These are phyloP conservation scores for Botrytis galanthina DNA, from an alignment of 2,329 filamentous ascomycete species.

Conservation along the genomic window DNA sequence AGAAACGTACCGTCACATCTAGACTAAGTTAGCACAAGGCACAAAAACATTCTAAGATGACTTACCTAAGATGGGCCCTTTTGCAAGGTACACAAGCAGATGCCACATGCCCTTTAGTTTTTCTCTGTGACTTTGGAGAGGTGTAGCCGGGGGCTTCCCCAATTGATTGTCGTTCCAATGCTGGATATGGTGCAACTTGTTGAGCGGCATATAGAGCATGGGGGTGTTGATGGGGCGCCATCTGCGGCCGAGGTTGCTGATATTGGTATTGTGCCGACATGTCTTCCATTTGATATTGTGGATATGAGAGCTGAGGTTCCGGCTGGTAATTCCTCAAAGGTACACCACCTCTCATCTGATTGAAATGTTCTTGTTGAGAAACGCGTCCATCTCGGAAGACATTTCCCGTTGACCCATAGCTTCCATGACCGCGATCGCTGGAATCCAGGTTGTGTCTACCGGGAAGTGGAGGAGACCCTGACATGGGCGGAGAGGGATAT, in stretches of 20 bases:
- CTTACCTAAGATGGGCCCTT: conserved; percentile 70
- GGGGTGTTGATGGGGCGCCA: conserved; percentile 30
- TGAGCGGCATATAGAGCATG: conserved; percentile 30
- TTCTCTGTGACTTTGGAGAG: conserved; percentile 61
- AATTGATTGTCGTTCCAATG: conserved; percentile 38
- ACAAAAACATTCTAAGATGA: conserved; percentile 19
- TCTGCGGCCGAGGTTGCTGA: conserved; percentile 26
- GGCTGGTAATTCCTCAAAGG: conserved; percentile 42
- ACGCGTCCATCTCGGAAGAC: conserved; percentile 46
- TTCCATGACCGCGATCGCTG: conserved; percentile 53
- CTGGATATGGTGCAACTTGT: conserved; percentile 29
- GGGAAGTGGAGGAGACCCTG: conserved; percentile 63
- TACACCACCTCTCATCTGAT: conserved; percentile 30
- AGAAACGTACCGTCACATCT: conserved; percentile 63
- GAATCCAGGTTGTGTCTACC: conserved; percentile 57
- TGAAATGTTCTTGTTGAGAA: conserved; percentile 32
- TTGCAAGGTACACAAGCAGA: conserved; percentile 86
- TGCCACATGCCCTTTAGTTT: conserved; percentile 77
- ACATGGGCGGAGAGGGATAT: conserved; percentile 74
- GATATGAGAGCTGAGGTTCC: conserved; percentile 36
- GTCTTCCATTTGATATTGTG: conserved; percentile 32
- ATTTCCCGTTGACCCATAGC: conserved; percentile 47
- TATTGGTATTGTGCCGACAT: conserved; percentile 30
- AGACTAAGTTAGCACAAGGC: conserved; percentile 38
- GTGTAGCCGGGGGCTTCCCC: conserved; percentile 49